These are phyloP conservation scores for Geranium incanum DNA, from an alignment of 441 rosid species.

Conservation along the genomic window DNA sequence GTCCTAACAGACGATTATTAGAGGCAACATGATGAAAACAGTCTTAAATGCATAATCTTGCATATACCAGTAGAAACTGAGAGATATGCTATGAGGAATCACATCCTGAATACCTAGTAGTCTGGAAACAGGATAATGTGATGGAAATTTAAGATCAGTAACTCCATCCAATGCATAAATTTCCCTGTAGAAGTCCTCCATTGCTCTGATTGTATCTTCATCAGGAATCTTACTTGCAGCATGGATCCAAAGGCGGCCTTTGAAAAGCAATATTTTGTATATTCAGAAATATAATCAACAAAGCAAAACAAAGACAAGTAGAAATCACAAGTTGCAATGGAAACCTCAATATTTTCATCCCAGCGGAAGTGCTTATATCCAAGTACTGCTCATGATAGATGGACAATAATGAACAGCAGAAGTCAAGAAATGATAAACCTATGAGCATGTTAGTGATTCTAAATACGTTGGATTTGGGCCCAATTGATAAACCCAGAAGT, in stretches of 20 bases:
- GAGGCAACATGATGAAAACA: background rate
- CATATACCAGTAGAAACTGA: background rate
- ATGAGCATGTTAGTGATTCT: background rate
- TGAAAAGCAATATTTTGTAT: conserved; percentile 10
- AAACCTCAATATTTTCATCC: background rate
- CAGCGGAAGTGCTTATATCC: background rate
- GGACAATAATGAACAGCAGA: background rate
- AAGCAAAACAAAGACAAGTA: background rate
- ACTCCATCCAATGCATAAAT: conserved; percentile 67
- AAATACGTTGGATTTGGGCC: background rate
- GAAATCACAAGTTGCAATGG: background rate
- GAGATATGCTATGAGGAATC: conserved; percentile 2
- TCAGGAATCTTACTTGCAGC: conserved; percentile 87
- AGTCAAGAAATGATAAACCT: background rate
- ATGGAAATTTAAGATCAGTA: conserved; percentile 60
- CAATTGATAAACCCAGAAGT: background rate
- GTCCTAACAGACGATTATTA: background rate
- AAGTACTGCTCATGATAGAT: background rate
- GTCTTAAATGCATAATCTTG: background rate
- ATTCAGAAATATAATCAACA: conserved; percentile 10
- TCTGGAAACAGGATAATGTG: conserved; percentile 80
- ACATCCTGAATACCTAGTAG: conserved; percentile 44
- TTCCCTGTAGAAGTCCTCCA: conserved; percentile 75
- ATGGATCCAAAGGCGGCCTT: conserved; percentile 89
- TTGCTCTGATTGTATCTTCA: conserved; percentile 69